Conservation (phyloP, 169 alveolate genomes). For the Eimeria maxima region DNA sequence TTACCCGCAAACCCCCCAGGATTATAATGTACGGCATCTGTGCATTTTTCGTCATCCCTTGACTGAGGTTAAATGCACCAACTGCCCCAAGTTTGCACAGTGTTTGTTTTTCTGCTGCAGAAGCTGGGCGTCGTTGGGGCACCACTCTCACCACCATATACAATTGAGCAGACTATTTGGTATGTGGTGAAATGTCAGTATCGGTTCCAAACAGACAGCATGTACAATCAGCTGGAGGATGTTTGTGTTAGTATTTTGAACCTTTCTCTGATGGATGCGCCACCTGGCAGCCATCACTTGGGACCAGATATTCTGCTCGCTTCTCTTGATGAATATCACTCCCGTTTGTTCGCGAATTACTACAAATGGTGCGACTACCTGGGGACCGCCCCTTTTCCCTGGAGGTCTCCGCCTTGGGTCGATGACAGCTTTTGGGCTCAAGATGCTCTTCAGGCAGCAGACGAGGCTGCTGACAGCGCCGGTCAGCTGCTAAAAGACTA, state of each 20-base stretch:
- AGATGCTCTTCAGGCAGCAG: background rate
- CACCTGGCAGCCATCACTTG: background rate
- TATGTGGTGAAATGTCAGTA: conserved; percentile 77
- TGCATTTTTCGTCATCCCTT: background rate
- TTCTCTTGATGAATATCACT: conserved; percentile 70
- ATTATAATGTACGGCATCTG: conserved; percentile 42
- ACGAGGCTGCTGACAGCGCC: conserved; percentile 20
- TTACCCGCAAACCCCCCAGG: conserved; percentile 40
- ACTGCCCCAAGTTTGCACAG: background rate
- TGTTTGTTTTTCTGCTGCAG: conserved; percentile 53
- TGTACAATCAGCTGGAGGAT: conserved; percentile 79
- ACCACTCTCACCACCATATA: conserved; percentile 26
- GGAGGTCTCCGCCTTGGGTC: conserved; percentile 81
- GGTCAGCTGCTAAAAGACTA: background rate
- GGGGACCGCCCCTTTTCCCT: conserved; percentile 76
- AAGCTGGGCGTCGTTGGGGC: background rate
- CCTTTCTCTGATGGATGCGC: conserved; percentile 55
- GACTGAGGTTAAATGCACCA: background rate
- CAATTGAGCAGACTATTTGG: conserved; percentile 81
- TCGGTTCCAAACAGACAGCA: conserved; percentile 77
- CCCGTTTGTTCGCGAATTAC: conserved; percentile 77
- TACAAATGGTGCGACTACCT: conserved; percentile 82
- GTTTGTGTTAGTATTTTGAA: conserved; percentile 74
- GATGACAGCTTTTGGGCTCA: conserved; percentile 60
- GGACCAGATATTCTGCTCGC: conserved; percentile 76